Percentiles rank a stretch among this genome's conserved stretches.
phyloP scores from a whole-genome alignment of 345 rosid species.

The Nephelium lappaceum region DNA sequence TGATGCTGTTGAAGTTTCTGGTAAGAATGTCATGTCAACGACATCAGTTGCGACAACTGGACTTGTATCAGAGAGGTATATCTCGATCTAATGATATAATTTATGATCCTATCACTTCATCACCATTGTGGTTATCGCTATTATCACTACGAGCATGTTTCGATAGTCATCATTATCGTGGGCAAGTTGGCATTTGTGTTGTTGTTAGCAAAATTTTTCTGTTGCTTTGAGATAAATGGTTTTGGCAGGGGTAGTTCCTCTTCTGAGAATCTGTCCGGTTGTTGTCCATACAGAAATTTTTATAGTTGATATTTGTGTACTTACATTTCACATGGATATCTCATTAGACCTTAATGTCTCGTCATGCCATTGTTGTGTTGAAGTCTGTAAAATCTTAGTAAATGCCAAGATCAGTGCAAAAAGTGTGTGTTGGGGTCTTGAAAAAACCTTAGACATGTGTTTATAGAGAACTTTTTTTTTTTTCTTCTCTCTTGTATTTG shows the following conservation, averaged over 20 bases:
- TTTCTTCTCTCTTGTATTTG: not conserved
- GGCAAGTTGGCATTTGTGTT: conserved; percentile 15
- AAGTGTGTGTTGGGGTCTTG: not conserved
- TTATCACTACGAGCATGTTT: not conserved
- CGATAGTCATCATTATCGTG: not conserved
- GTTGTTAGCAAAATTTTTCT: not conserved
- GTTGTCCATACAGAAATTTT: not conserved
- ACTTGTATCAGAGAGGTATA: conserved; percentile 77
- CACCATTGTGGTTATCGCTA: not conserved
- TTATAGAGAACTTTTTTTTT: not conserved
- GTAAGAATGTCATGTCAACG: conserved; percentile 89
- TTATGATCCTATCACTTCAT: not conserved
- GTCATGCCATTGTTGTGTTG: not conserved
- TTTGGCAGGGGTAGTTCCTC: not conserved
- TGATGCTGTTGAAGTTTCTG: conserved; percentile 94
- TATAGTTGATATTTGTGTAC: not conserved
- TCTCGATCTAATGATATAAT: not conserved
- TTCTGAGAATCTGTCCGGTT: not conserved
- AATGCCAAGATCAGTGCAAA: no score
- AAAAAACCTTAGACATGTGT: not conserved
- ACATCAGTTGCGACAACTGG: conserved; percentile 81
- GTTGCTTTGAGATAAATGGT: not conserved
- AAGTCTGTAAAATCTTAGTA: not conserved
- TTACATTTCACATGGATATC: not conserved
- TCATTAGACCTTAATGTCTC: not conserved